These are phyloP conservation scores for Pinus taeda DNA, from an alignment of 75 land plant species.

Conservation along the genomic window DNA sequence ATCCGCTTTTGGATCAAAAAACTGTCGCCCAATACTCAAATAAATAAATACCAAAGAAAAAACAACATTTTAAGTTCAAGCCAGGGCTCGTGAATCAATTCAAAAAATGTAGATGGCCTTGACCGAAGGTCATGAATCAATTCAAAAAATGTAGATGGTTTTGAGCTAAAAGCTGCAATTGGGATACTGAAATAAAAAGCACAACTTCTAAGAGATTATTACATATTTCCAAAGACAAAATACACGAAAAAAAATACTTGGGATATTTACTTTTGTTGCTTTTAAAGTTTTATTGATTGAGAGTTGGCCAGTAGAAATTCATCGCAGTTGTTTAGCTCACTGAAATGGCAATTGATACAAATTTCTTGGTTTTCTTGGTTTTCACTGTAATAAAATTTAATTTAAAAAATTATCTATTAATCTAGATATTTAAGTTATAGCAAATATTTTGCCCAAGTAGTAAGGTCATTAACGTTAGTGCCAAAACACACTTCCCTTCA, in stretches of 20 bases:
- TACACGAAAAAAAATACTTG: background rate
- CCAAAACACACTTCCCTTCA: background rate
- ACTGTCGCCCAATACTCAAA: background rate
- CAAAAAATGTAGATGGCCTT: background rate
- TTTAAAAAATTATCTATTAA: background rate
- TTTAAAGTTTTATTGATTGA: background rate
- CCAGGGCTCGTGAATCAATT: background rate
- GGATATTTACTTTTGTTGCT: background rate
- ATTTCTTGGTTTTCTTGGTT: no score
- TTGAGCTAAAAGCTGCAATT: background rate
- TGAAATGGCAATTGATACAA: no score
- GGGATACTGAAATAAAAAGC: background rate
- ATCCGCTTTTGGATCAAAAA: background rate
- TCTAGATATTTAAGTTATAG: background rate
- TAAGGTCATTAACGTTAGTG: background rate
- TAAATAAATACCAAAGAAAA: background rate
- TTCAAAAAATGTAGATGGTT: background rate
- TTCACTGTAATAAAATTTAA: no score
- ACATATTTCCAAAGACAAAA: background rate
- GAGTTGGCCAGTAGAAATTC: no score
- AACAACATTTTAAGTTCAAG: background rate
- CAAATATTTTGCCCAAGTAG: background rate
- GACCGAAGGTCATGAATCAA: background rate
- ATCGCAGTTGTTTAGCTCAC: no score
- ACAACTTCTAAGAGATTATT: background rate